Evolutionary conservation across 805 yeast species (phyloP).

Genomic region (Lipomyces mesembrius): DNA sequence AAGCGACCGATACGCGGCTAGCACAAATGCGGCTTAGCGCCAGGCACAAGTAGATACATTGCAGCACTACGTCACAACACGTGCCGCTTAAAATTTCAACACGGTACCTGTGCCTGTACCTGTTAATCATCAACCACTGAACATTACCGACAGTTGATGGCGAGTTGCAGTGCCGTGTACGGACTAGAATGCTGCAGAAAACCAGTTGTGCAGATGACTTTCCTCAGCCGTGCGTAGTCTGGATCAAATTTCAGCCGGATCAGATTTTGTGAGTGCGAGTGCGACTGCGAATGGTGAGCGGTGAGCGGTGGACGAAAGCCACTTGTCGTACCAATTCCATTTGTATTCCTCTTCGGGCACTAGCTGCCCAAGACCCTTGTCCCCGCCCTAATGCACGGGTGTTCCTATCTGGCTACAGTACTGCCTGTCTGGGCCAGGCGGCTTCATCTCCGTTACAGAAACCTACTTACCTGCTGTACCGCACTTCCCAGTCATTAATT

Average conservation of each 20-base stretch:
- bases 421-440: neutral
- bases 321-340: neutral
- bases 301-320: neutral
- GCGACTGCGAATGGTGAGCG: neutral
- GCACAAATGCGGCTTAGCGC: neutral
- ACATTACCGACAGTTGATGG: too few species aligned
- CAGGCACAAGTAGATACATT: neutral
- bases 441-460: neutral
- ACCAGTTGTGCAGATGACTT: too few species aligned
- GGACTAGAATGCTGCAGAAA: neutral
- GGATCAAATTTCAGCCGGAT: too few species aligned
- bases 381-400: neutral
- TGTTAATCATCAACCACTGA: neutral
- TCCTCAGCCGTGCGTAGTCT: neutral
- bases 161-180: neutral
- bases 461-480: neutral
- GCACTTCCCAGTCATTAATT: neutral
- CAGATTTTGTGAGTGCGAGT: neutral
- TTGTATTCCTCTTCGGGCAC: neutral
- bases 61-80: neutral
- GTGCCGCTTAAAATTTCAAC: neutral
- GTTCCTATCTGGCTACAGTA: neutral
- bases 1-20: neutral
- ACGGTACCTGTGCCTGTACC: neutral
- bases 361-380: neutral